Evolutionary conservation across 164 flowering plant species (phyloP), one percentile per base, ranked within the genome.

Genomic region (Annona cherimola): DNA sequence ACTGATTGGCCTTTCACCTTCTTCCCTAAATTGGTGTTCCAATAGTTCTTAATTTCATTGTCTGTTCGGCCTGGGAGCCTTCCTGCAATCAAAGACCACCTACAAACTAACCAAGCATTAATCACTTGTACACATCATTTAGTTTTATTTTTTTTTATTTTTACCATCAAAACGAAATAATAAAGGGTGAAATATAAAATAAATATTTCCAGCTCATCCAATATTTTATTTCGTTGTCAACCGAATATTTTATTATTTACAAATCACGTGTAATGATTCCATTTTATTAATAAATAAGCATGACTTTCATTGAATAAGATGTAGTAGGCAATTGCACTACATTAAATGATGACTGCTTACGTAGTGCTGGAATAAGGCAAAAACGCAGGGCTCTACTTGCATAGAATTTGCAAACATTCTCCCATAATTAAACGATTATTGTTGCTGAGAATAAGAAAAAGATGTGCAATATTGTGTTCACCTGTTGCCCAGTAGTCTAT

Each of bases 61-160:
- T 83, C 83, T 77, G 85, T 83, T 81, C 85, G 80, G 70, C 85
- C 85, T n/a, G 85, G 85, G 66, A 83, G 81, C 76, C 85, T 74
- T 11, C 83, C 85, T 8, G 86, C 86, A n/a, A 83, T 83, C 41
- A 83, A 45, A 12, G 86, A 81, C 86, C 84, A 83, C 69, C 86
- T 83, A 40, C 65, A 74, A 42, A 43, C 18, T 6, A 8, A 3
- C 14, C 14, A 50, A 50, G 57, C 8, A 50, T 50, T 50, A 50
- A 50, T 50, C 14, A 50, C 57, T 50, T 50, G 57, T 8, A 16
- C 14, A 16, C 8, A 50, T 11, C 8, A 50, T 8, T 50, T 8
- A 7, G 7, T 50, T 50, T 8, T 8, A 50, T 8, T 9, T 50
- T 45, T 50, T 50, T 1, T 50, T 50, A 16, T n/a, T n/a, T n/a